Evolutionary conservation across 1,284 basidiomycete species (phyloP).

Genomic region (Singerocomus inundabilis): DNA sequence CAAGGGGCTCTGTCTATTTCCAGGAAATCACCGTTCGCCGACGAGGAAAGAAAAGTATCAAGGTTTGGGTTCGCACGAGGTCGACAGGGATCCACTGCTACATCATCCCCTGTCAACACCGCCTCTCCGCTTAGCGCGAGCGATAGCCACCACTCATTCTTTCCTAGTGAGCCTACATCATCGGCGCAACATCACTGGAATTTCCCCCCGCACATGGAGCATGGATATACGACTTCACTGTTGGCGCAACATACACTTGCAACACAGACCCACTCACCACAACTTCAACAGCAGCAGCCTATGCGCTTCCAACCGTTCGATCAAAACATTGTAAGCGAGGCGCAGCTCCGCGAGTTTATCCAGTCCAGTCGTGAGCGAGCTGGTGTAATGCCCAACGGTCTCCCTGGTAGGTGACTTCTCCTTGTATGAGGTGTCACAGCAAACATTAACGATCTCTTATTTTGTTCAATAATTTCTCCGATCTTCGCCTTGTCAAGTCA

Average conservation of each 20-base stretch:
- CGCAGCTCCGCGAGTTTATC: slow-evolving; percentile 71
- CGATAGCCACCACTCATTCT: slow-evolving; percentile 50
- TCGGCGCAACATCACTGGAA: slow-evolving; percentile 47
- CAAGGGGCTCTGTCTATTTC: slow-evolving; percentile 21
- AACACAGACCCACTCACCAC: slow-evolving; percentile 25
- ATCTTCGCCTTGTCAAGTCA: slow-evolving; percentile 22
- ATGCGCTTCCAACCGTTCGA: slow-evolving; percentile 59
- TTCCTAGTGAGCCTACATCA: slow-evolving; percentile 42
- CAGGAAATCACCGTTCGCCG: slow-evolving; percentile 33
- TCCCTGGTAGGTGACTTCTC: slow-evolving; percentile 51
- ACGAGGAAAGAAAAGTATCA: slow-evolving; percentile 74
- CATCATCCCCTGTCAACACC: slow-evolving; percentile 59
- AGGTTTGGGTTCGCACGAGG: slow-evolving; percentile 83
- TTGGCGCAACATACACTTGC: slow-evolving; percentile 49
- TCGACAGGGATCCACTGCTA: slow-evolving; percentile 54
- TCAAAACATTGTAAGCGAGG: slow-evolving; percentile 56
- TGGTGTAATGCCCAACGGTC: slow-evolving; percentile 33
- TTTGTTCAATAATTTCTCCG: slow-evolving; percentile 23
- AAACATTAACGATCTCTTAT: slow-evolving; percentile 36
- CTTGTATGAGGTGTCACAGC: slow-evolving; percentile 37
- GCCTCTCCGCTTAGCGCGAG: slow-evolving; percentile 54
- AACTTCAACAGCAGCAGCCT: slow-evolving; percentile 36
- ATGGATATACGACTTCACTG: slow-evolving; percentile 45
- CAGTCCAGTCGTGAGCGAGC: slow-evolving; percentile 62
- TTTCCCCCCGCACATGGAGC: slow-evolving; percentile 43